phyloP scores from a whole-genome alignment of 441 rosid genomes.

The Dalechampia spathulata region DNA sequence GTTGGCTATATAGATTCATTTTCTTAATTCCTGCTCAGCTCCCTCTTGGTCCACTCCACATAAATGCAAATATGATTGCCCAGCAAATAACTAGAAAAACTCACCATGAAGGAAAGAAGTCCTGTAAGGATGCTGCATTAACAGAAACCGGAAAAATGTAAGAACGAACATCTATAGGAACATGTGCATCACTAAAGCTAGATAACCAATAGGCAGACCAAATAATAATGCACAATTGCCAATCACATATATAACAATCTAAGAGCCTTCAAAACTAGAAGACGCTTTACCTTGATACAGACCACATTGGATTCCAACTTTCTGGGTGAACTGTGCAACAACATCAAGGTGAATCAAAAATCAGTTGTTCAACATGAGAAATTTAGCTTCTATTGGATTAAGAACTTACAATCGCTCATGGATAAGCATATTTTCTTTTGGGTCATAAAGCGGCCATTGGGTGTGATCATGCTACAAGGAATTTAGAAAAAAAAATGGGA shows the following conservation, averaged over 20 bases:
- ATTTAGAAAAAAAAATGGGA: background rate
- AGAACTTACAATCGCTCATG: slow-evolving; percentile 92
- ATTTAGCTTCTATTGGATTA: too few relatives aligned
- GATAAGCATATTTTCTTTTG: slow-evolving; percentile 97
- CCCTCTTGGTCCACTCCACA: too few relatives aligned
- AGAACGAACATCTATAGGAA: slow-evolving; percentile 1
- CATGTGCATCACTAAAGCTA: background rate
- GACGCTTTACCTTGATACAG: slow-evolving; percentile 75
- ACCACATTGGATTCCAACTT: slow-evolving; percentile 99
- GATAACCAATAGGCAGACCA: background rate
- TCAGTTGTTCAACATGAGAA: background rate
- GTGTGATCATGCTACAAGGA: slow-evolving; percentile 80
- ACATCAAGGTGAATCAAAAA: slow-evolving; percentile 6
- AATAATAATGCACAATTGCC: background rate
- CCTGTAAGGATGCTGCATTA: slow-evolving; percentile 96
- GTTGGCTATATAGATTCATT: background rate
- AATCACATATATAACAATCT: background rate
- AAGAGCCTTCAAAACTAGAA: background rate
- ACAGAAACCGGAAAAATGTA: slow-evolving; percentile 14
- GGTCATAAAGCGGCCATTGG: slow-evolving; percentile 93
- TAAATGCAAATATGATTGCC: background rate
- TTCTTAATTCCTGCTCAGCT: background rate
- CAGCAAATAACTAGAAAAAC: slow-evolving; percentile 21
- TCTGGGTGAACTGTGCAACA: slow-evolving; percentile 87
- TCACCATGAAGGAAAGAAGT: slow-evolving; percentile 98